Base-by-base conservation (phyloP, 1,284 basidiomycete genomes). In the Marasmius tenuissimus region DNA sequence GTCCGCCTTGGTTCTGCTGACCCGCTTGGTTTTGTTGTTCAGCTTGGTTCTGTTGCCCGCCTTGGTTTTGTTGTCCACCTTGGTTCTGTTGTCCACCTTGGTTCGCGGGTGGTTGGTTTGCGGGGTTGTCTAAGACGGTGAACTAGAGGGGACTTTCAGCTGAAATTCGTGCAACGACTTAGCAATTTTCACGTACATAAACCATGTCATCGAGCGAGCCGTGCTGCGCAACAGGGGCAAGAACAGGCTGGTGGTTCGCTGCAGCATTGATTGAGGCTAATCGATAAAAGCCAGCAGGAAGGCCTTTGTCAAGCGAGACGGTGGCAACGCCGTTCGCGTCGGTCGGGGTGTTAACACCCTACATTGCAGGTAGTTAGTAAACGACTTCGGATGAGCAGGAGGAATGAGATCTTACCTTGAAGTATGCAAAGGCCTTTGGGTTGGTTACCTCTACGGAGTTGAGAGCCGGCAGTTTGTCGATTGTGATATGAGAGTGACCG, bases 201-300 rank as follows among this genome's bases (percentile, higher is more conserved):
- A 38, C 34, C 52, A 54, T 54, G 35, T 60, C 58, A 34, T 53
- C 58, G 52, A 81, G 66, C 37, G 73, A 74, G 65, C 77, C 80
- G 67, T 77, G 81, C 68, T 78, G 78, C n/a, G 48, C 50, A n/a
- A 60, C 18, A 74, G 79, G 63, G 81, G 40, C 58, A n/a, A 63
- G 39, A 6, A 60, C 58, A n/a, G 53, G 58, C 53, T 62, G 61
- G 33, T 59, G 57, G 34, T 59, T 60, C 37, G 51, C 18, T 10
- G 58, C 39, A 35, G 75, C 63, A 67, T 76, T 76, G 67, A 81
- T 77, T 0, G 79, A 77, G 48, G 81, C 78, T 61, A 86, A 68
- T 68, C 77, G 75, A 73, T 88, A 89, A 2, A 68, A 62, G 47
- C 87, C 86, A 12, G 78, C 77, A 7, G 80, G 77, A 20, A 88